These are phyloP conservation scores for Immersiporthe knoxdaviesiana DNA, from an alignment of 2,329 filamentous ascomycete genomes.

Conservation along the genomic window DNA sequence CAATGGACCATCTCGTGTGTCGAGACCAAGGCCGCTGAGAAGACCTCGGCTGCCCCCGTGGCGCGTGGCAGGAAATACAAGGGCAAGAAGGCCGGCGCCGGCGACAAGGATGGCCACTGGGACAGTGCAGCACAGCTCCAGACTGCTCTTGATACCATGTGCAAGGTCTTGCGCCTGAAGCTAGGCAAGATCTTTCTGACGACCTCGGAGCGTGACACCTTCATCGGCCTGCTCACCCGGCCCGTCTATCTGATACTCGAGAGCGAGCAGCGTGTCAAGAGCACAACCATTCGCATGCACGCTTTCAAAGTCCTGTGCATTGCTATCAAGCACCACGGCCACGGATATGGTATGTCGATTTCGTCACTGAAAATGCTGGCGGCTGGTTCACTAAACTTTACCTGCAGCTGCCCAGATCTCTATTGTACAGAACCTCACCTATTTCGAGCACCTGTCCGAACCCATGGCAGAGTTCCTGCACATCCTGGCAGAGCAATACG, in stretches of 20 bases:
- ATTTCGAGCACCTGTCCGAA: slow-evolving; percentile 98
- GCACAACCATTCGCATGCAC: slow-evolving; percentile 88
- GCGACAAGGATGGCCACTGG: slow-evolving; percentile 75
- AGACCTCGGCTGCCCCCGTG: slow-evolving; percentile 72
- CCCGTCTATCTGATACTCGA: slow-evolving; percentile 94
- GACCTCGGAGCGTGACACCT: slow-evolving; percentile 94
- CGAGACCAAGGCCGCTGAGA: slow-evolving; percentile 91
- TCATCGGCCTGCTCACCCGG: slow-evolving; percentile 87
- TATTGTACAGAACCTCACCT: slow-evolving; percentile 95
- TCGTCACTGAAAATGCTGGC: background rate
- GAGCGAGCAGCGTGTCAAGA: slow-evolving; percentile 90
- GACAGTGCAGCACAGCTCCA: slow-evolving; percentile 89
- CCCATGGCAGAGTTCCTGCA: slow-evolving; percentile 98
- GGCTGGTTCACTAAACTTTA: slow-evolving; percentile 36
- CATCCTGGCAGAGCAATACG: slow-evolving; percentile 94
- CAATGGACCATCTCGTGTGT: slow-evolving; percentile 97
- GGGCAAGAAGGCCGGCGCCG: slow-evolving; percentile 66
- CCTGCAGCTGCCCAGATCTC: slow-evolving; percentile 86
- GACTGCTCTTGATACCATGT: slow-evolving; percentile 88
- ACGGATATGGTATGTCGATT: slow-evolving; percentile 78
- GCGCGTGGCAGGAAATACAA: slow-evolving; percentile 75
- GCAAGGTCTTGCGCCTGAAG: slow-evolving; percentile 92
- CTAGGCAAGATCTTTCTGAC: slow-evolving; percentile 92
- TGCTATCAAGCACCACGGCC: slow-evolving; percentile 95
- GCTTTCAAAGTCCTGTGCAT: slow-evolving; percentile 96